Conservation (phyloP, 2,329 filamentous ascomycete species). For the Paecilomyces formosus region DNA sequence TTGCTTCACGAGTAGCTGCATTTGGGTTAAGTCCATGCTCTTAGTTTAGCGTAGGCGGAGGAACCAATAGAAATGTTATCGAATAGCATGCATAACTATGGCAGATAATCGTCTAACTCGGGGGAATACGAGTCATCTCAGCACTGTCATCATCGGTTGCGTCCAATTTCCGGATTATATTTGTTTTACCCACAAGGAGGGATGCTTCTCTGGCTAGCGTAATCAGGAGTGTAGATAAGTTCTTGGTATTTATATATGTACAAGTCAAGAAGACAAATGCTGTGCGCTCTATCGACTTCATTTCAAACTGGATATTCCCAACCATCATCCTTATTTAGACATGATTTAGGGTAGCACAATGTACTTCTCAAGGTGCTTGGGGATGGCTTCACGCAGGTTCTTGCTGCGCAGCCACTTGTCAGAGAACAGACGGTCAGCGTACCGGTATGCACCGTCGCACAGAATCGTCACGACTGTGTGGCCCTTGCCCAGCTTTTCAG, state of each 20-base stretch:
- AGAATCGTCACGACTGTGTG: slow-evolving; percentile 90
- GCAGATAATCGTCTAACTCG: too few species aligned
- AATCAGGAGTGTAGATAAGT: neutral
- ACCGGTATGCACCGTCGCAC: slow-evolving; percentile 94
- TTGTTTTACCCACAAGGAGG: too few species aligned
- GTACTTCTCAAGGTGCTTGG: slow-evolving; percentile 81
- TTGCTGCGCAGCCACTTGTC: slow-evolving; percentile 84
- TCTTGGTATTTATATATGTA: neutral
- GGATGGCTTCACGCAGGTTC: slow-evolving; percentile 72
- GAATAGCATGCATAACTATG: too few species aligned
- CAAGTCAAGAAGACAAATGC: neutral
- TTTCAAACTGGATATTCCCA: neutral
- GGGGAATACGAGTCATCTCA: too few species aligned
- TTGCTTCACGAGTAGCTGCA: too few species aligned
- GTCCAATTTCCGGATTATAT: too few species aligned
- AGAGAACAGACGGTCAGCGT: slow-evolving; percentile 89
- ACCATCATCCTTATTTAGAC: neutral
- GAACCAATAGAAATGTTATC: too few species aligned
- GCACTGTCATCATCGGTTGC: too few species aligned
- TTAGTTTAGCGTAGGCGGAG: too few species aligned
- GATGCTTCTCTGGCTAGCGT: neutral
- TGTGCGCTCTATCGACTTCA: neutral
- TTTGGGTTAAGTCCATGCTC: too few species aligned
- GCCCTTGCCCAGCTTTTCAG: slow-evolving; percentile 79
- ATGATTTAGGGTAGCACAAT: slow-evolving; percentile 73